phyloP scores from a whole-genome alignment of 1,284 basidiomycete genomes.

The Cutaneotrichosporon sp. region DNA sequence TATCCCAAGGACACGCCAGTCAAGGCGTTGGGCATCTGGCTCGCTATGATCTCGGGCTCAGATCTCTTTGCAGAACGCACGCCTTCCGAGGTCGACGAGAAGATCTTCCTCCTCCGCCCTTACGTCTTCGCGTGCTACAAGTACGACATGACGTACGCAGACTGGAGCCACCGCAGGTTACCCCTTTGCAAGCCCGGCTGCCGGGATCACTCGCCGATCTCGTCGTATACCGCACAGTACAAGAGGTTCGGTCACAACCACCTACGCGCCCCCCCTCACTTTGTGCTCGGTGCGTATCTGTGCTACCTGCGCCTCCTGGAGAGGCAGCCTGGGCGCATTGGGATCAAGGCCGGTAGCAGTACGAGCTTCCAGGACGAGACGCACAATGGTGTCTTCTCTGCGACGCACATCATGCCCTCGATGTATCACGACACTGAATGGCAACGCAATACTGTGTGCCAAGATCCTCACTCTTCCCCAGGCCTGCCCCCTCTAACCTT shows the following conservation, averaged over 20 bases:
- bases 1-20: slow-evolving; percentile 45
- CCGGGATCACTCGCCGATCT: slow-evolving; percentile 20
- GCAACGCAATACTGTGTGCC: slow-evolving; percentile 47
- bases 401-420: slow-evolving; percentile 35
- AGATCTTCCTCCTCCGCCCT: slow-evolving; percentile 53
- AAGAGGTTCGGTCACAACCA: slow-evolving; percentile 42
- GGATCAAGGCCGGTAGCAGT: slow-evolving; percentile 24
- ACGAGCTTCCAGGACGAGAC: slow-evolving; percentile 19
- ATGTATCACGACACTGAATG: slow-evolving; percentile 48
- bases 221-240: slow-evolving; percentile 32
- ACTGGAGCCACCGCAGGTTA: slow-evolving; percentile 48
- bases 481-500: slow-evolving; percentile 49
- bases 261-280: slow-evolving; percentile 37
- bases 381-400: slow-evolving; percentile 23
- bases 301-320: slow-evolving; percentile 38
- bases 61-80: slow-evolving; percentile 37
- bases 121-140: slow-evolving; percentile 53
- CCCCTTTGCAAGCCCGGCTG: slow-evolving; percentile 37
- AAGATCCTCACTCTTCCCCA: slow-evolving; percentile 47
- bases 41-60: slow-evolving; percentile 32
- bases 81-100: slow-evolving; percentile 50
- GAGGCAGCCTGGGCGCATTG: slow-evolving; percentile 34
- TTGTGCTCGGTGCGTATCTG: slow-evolving; percentile 33
- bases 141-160: slow-evolving; percentile 51
- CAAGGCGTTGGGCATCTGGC: slow-evolving; percentile 39